Evolutionary conservation across 1,284 basidiomycete genomes (phyloP), one percentile per base, ranked within the genome.

Genomic region (Ustilago hordei): DNA sequence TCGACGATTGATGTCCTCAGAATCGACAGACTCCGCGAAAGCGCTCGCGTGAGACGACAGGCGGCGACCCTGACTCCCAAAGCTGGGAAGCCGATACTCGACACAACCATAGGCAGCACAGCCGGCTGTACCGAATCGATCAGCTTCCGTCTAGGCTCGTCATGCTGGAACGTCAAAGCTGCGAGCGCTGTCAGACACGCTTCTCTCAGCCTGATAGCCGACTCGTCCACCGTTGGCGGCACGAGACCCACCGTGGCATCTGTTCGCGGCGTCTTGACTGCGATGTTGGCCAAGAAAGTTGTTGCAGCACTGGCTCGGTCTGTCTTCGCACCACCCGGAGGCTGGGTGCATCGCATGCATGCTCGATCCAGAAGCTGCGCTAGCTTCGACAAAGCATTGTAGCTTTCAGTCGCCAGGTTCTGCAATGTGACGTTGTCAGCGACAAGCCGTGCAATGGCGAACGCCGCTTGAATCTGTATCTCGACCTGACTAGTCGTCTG

Each of bases 1-100:
- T 85, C 84, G 7, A 84, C 74, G 19, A 85, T 71, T 4, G 66
- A 76, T 2, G 84, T 84, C 35, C 84, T 69, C 13, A 85, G 57
- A 31, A 84, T 78, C 7, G 69, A 65, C n/a, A 84, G 73, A 63
- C 78, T 84, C 13, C 84, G 69, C 11, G 75, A 77, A 5, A 85
- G 73, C 2, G 79, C 75, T 28, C 83, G 72, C 5, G 79, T 70
- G 11, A 85, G 65, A 0, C 81, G 73, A 39, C 79, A 81, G 9
- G 83, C 83, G 9, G 82, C 80, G 8, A 82, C 64, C 23, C 81
- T 68, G n/a, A 84, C 75, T 23, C 84, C 84, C 2, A 84, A 32
- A 4, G 84, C 65, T 1, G 75, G 60, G 15, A 74, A 73, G 28
- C 48, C 62, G 35, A 84, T 63, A 28, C 72, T 75, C 3, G 79